These are phyloP conservation scores for Verticillium isaacii DNA, from an alignment of 2,329 filamentous ascomycete genomes.

Conservation along the genomic window DNA sequence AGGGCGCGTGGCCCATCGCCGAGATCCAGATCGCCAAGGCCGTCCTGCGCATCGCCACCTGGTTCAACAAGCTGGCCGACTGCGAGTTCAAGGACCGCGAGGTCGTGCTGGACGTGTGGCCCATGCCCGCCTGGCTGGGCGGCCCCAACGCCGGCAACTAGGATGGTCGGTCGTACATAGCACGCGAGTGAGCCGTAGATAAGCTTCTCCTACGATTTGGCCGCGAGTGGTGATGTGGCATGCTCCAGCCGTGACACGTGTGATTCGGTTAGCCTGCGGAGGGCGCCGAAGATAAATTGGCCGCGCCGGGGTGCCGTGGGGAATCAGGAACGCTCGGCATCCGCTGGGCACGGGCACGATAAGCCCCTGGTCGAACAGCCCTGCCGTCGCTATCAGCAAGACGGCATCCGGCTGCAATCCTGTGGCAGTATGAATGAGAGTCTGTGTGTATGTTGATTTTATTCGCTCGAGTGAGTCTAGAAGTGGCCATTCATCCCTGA, in stretches of 20 bases:
- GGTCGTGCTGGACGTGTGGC: neutral
- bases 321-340: neutral
- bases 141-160: conserved; percentile 1
- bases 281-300: neutral
- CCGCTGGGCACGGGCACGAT: neutral
- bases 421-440: neutral
- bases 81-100: conserved; percentile 1
- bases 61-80: conserved; percentile 3
- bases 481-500: too few relatives aligned
- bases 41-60: conserved; percentile 2
- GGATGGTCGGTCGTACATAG: neutral
- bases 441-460: too few relatives aligned
- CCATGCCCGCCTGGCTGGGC: neutral
- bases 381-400: neutral
- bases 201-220: neutral
- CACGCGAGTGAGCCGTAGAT: neutral
- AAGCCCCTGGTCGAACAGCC: neutral
- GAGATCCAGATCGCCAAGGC: conserved; percentile 5
- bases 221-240: neutral
- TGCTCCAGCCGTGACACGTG: neutral
- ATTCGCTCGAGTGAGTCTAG: too few relatives aligned
- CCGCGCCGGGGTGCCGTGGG: neutral
- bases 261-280: neutral
- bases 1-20: conserved; percentile 3
- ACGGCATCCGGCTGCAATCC: neutral